Base-by-base conservation (phyloP, 331 rosid genomes). In the Malus hybrid region DNA sequence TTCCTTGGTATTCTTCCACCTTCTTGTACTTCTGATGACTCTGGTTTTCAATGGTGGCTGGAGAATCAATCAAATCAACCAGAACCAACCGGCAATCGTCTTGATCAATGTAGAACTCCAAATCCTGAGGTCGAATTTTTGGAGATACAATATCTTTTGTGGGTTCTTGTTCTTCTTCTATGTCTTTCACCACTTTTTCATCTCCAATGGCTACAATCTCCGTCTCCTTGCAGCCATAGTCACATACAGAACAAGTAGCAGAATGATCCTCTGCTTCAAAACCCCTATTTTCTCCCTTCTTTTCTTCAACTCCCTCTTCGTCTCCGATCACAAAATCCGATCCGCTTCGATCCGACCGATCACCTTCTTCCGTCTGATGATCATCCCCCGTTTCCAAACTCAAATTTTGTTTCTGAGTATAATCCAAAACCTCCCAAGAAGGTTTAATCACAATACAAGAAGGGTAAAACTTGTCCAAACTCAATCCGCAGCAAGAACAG, bases 401-500 rank as follows among this genome's bases (percentile, higher is more conserved):
- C 80, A 86, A 84, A 56, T 79, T 77, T 74, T 75, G 82, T 75
- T 89, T 90, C 81, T 84, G 85, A 31, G 84, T 28, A 79, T 70
- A 89, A 69, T 79, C 96, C 80, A 89, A 86, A 88, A 77, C 86
- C 29, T 74, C 80, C 86, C 89, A 80, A 73, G 92, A 83, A 62
- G 97, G 96, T 74, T 91, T 90, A 44, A 91, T 75, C 59, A 90
- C 70, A 83, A 87, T 68, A 75, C 96, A 91, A 85, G 95, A 90
- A 76, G 90, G 83, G 84, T 83, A 86, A 54, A 83, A 80, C 34
- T 88, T 88, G 77, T 42, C 84, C 71, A 90, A 76, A 46, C 72
- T 79, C 65, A 76, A 83, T 28, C 96, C 93, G 71, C 99, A 94
- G 84, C 99, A 94, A 71, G 95, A 91, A 83, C 97, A 90, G 52